Conservation (phyloP, 1,139 yeast species). For the Meyerozyma guilliermondii region DNA sequence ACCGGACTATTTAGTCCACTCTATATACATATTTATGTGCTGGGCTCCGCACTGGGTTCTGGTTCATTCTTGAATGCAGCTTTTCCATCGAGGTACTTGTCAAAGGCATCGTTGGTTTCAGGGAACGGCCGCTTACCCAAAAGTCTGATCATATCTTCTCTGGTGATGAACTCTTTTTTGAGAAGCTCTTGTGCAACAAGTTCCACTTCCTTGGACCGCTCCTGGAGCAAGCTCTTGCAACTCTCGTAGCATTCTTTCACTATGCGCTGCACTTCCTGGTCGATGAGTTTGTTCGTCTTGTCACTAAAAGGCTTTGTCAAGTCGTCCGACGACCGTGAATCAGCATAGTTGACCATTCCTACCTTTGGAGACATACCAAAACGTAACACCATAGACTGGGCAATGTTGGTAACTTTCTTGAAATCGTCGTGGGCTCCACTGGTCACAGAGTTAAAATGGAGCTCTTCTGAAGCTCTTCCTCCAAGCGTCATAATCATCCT, state of each 20-base stretch:
- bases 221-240: constrained; percentile 65
- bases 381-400: constrained; percentile 85
- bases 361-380: constrained; percentile 87
- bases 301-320: constrained; percentile 91
- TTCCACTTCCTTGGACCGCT: constrained; percentile 69
- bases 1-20: too few species aligned
- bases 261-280: constrained; percentile 76
- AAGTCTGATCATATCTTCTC: constrained; percentile 85
- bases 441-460: constrained; percentile 84
- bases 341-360: constrained; percentile 72
- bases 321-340: constrained; percentile 51
- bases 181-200: constrained; percentile 82
- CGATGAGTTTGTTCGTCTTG: constrained; percentile 74
- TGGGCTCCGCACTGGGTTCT: constrained; percentile 5
- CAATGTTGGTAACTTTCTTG: constrained; percentile 93
- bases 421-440: constrained; percentile 96
- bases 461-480: constrained; percentile 92
- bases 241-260: constrained; percentile 71
- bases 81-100: constrained; percentile 60
- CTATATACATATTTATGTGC: constrained; percentile 2
- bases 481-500: constrained; percentile 97
- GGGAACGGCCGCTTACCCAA: constrained; percentile 89
- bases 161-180: constrained; percentile 77
- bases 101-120: constrained; percentile 89
- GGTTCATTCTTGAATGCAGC: constrained; percentile 32